phyloP scores from a whole-genome alignment of 1,139 yeast genomes.

The Taphrina pruni region DNA sequence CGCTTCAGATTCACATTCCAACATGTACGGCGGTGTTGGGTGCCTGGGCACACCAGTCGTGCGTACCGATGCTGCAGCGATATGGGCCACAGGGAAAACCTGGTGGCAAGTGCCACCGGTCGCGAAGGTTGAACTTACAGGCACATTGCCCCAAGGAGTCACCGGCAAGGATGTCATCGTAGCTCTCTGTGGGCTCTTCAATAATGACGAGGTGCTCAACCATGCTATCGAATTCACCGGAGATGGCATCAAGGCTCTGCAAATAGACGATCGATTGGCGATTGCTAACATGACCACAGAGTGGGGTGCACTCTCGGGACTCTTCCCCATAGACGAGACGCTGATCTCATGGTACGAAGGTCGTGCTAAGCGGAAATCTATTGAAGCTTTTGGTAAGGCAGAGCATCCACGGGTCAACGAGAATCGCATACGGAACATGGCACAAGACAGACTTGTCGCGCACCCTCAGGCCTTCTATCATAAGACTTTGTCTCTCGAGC shows the following conservation, averaged over 20 bases:
- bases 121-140: constrained; percentile 86
- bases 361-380: constrained; percentile 69
- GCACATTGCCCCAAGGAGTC: constrained; percentile 80
- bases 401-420: constrained; percentile 80
- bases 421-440: constrained; percentile 60
- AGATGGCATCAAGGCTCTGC: constrained; percentile 72
- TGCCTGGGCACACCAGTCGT: constrained; percentile 96
- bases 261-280: constrained; percentile 90
- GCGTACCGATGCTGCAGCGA: constrained; percentile 97
- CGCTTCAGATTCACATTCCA: constrained; percentile 97
- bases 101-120: constrained; percentile 99
- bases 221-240: constrained; percentile 98
- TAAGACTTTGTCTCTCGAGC: constrained; percentile 79
- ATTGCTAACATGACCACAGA: constrained; percentile 99
- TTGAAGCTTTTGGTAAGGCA: constrained; percentile 53
- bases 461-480: constrained; percentile 85
- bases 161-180: constrained; percentile 97
- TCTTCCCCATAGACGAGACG: constrained; percentile 88
- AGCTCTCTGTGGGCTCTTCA: constrained; percentile 91
- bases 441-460: constrained; percentile 53
- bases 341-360: constrained; percentile 77
- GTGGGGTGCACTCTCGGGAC: constrained; percentile 98
- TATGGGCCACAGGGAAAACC: constrained; percentile 99
- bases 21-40: constrained; percentile 97
- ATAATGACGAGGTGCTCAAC: constrained; percentile 93